Conservation (phyloP, 2,329 filamentous ascomycete genomes). For the Fusarium guadeloupense region DNA sequence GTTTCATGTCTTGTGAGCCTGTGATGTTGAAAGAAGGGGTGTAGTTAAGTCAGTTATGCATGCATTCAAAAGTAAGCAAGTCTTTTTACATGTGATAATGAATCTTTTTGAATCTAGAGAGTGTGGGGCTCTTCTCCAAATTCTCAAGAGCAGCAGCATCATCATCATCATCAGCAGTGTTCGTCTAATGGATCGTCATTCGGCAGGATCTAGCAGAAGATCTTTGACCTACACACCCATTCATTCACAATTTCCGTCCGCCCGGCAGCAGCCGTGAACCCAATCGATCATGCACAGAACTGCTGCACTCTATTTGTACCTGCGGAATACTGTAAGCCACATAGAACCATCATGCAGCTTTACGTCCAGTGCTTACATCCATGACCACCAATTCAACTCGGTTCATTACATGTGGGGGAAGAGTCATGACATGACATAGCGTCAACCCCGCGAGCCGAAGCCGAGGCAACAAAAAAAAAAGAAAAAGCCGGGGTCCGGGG, state of each 20-base stretch:
- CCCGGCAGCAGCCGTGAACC: slow-evolving; percentile 17
- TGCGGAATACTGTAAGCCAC: neutral
- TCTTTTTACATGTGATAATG: slow-evolving; percentile 38
- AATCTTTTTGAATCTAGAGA: slow-evolving; percentile 6
- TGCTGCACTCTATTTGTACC: neutral
- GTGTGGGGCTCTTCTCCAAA: slow-evolving; percentile 34
- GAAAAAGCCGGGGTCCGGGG: slow-evolving; percentile 37
- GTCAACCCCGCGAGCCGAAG: slow-evolving; percentile 41
- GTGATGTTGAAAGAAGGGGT: neutral
- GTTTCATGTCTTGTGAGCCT: neutral
- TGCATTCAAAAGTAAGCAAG: neutral
- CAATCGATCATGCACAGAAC: too few species aligned
- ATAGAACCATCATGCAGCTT: neutral
- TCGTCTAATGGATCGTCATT: neutral
- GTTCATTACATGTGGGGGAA: slow-evolving; percentile 30
- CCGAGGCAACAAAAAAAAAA: slow-evolving; percentile 41
- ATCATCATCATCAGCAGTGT: too few species aligned
- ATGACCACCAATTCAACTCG: neutral
- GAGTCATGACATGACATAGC: slow-evolving; percentile 5
- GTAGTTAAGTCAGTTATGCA: neutral
- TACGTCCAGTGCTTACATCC: too few species aligned
- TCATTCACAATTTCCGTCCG: slow-evolving; percentile 28
- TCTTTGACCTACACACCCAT: neutral
- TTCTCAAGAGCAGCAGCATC: neutral
- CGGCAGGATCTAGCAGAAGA: slow-evolving; percentile 3